Percentiles rank a stretch among this genome's conserved stretches.
Evolutionary conservation across 208 protist species (phyloP).

Genomic region (Polymyxa betae): DNA sequence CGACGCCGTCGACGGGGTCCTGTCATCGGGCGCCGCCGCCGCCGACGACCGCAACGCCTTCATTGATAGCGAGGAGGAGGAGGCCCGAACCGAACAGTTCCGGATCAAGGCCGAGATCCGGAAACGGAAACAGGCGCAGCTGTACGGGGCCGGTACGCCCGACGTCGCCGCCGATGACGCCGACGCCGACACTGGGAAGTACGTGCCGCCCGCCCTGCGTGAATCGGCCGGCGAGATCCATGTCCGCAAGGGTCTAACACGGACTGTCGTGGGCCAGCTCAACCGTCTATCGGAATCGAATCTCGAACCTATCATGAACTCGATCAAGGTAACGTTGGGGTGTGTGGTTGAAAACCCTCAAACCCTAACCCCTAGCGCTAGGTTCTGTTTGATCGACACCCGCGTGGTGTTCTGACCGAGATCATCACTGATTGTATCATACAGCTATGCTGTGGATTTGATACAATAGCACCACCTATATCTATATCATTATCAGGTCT

Average conservation of each 20-base stretch:
- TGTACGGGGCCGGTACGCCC: neutral
- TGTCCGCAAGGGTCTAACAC: neutral
- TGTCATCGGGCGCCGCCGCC: neutral
- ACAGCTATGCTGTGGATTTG: neutral
- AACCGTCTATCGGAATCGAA: conserved; percentile 24
- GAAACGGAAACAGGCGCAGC: neutral
- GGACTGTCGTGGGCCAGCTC: neutral
- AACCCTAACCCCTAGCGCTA: neutral
- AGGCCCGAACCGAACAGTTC: neutral
- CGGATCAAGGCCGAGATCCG: neutral
- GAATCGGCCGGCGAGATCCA: neutral
- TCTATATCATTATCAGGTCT: neutral
- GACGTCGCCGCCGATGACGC: neutral
- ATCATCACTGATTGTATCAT: neutral
- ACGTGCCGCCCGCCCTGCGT: neutral
- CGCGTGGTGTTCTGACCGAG: neutral
- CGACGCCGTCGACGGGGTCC: neutral
- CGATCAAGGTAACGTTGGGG: neutral
- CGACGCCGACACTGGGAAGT: neutral
- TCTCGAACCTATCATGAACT: conserved; percentile 5
- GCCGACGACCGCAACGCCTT: neutral
- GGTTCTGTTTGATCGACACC: conserved; percentile 10
- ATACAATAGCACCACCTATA: neutral
- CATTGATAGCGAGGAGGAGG: neutral
- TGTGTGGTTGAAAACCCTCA: no score